phyloP scores from a whole-genome alignment of 2,329 filamentous ascomycete genomes.

The Colletotrichum viniferum region DNA sequence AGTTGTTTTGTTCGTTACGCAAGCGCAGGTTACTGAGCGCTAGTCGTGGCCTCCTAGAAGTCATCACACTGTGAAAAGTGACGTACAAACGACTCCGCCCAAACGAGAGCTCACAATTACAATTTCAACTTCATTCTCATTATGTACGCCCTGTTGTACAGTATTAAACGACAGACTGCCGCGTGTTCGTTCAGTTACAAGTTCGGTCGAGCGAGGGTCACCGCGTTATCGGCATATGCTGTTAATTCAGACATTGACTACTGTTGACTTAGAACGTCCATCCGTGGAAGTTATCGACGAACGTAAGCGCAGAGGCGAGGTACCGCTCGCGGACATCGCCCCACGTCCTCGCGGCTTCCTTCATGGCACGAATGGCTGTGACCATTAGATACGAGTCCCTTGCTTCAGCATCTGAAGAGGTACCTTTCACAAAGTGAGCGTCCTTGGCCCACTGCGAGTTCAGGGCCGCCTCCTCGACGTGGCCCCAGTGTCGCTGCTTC shows the following conservation, averaged over 20 bases:
- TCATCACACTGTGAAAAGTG: not conserved
- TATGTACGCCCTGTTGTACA: conserved; percentile 1
- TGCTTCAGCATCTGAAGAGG: conserved; percentile 24
- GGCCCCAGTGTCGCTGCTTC: conserved; percentile 75
- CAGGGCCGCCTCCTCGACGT: conserved; percentile 74
- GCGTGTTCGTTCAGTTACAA: not conserved
- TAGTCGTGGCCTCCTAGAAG: not conserved
- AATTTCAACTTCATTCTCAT: not conserved
- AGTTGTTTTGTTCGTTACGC: fast-evolving
- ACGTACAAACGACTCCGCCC: not conserved
- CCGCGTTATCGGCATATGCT: not conserved
- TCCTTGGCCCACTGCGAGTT: conserved; percentile 72
- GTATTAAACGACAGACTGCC: not conserved
- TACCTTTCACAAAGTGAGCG: conserved; percentile 85
- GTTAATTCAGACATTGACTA: not conserved
- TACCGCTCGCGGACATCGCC: conserved; percentile 70
- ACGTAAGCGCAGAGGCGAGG: conserved; percentile 70
- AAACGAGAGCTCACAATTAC: not conserved
- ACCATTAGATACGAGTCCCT: not conserved
- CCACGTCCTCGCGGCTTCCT: conserved; percentile 76
- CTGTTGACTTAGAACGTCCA: conserved; percentile 54
- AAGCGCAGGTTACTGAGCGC: not conserved
- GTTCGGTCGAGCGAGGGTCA: not conserved
- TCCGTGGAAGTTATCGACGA: conserved; percentile 74
- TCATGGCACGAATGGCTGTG: conserved; percentile 72